phyloP scores from a whole-genome alignment of 2,329 filamentous ascomycete genomes.

The Clonostachys sp. region DNA sequence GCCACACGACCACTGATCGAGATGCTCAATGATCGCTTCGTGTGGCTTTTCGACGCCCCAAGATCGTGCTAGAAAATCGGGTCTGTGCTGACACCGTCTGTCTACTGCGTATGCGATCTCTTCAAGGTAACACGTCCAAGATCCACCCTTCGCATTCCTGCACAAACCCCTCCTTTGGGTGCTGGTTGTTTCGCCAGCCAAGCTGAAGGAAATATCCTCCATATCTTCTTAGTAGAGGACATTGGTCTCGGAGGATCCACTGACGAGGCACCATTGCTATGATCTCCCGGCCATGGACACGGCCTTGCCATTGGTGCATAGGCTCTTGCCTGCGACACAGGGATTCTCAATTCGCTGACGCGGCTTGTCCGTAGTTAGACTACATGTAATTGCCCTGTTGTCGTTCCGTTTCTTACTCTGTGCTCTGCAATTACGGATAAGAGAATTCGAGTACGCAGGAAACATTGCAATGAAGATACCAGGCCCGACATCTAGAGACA shows the following conservation, averaged over 20 bases:
- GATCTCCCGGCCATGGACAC: background rate
- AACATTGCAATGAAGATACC: background rate
- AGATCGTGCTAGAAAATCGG: background rate
- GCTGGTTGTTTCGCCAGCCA: background rate
- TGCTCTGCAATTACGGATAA: background rate
- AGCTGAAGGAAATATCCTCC: background rate
- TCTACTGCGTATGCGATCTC: background rate
- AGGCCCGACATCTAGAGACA: background rate
- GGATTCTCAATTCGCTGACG: background rate
- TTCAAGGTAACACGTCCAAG: background rate
- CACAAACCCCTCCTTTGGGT: background rate
- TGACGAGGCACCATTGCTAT: background rate
- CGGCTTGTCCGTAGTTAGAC: background rate
- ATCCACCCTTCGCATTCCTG: background rate
- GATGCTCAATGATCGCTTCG: too few species aligned
- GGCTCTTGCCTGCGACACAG: background rate
- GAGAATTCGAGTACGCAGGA: too few species aligned
- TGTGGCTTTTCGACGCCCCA: background rate
- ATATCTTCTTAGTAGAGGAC: background rate
- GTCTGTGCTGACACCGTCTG: background rate
- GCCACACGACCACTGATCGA: too few species aligned
- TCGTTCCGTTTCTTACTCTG: background rate
- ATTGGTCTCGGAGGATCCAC: background rate
- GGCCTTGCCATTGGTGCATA: background rate
- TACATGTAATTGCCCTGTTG: background rate